These are phyloP conservation scores for Ligustrum vulgare DNA, from an alignment of 257 asterid species.

Conservation along the genomic window DNA sequence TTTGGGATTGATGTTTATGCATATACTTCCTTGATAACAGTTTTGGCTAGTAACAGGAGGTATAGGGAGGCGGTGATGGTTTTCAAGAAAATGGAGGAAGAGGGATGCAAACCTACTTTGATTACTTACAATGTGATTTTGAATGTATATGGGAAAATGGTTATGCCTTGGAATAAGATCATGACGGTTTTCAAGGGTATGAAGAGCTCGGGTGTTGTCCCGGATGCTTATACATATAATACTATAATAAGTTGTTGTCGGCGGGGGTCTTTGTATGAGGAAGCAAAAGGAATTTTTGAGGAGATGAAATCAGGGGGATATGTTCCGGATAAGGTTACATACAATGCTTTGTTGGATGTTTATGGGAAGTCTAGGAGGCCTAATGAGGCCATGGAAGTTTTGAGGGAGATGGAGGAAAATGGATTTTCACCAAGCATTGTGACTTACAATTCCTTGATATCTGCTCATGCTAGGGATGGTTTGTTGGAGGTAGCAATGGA, in stretches of 20 bases:
- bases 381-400: slow-evolving; percentile 79
- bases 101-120: slow-evolving; percentile 77
- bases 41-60: slow-evolving; percentile 54
- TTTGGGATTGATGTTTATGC: slow-evolving; percentile 73
- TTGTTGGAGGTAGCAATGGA: slow-evolving; percentile 80
- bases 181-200: slow-evolving; percentile 56
- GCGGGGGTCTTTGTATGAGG: slow-evolving; percentile 75
- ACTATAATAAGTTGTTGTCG: slow-evolving; percentile 81
- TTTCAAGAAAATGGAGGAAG: slow-evolving; percentile 88
- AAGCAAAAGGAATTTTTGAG: slow-evolving; percentile 73
- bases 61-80: slow-evolving; percentile 79
- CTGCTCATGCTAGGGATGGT: slow-evolving; percentile 79
- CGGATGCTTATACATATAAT: slow-evolving; percentile 89
- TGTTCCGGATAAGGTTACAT: slow-evolving; percentile 85
- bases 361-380: slow-evolving; percentile 90
- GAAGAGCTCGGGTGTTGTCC: slow-evolving; percentile 63
- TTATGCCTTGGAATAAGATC: slow-evolving; percentile 90
- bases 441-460: slow-evolving; percentile 77
- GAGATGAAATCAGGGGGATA: slow-evolving; percentile 80
- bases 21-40: slow-evolving; percentile 75
- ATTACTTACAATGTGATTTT: slow-evolving; percentile 83
- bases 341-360: slow-evolving; percentile 81
- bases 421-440: slow-evolving; percentile 70
- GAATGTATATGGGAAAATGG: slow-evolving; percentile 93
- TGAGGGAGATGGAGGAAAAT: slow-evolving; percentile 71